Percentiles rank a stretch among this genome's conserved stretches.
Conservation (phyloP, 768 basidiomycete genomes). For the Mycena polygramma region DNA sequence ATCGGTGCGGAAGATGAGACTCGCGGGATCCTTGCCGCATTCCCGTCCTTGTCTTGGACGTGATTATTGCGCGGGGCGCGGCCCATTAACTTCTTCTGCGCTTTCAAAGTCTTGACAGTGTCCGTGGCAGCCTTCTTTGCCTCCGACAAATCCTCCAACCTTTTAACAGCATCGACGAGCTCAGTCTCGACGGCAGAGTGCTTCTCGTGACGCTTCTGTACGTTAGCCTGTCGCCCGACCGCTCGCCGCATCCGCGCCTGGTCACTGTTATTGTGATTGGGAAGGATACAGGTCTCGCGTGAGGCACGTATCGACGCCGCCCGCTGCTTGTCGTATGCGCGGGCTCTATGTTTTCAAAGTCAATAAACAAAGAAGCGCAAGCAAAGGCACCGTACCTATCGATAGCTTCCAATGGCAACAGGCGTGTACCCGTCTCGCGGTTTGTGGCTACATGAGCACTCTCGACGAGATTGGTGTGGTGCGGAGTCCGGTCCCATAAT, state of each 20-base stretch:
- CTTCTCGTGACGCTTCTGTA: neutral
- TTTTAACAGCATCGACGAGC: neutral
- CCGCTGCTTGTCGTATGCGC: neutral
- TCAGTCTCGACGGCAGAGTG: neutral
- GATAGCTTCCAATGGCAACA: too few relatives aligned
- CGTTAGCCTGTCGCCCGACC: neutral
- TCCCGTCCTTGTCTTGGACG: neutral
- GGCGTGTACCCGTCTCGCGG: neutral
- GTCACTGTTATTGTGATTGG: constrained; percentile 7
- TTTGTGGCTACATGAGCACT: neutral
- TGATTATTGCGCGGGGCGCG: constrained; percentile 3
- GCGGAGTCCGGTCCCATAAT: neutral
- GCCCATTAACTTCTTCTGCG: neutral
- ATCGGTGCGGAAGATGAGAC: neutral
- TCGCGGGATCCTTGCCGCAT: neutral
- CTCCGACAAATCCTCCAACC: neutral
- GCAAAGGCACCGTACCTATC: neutral
- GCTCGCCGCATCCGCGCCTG: neutral
- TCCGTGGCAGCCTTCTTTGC: too few relatives aligned
- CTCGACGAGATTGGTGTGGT: neutral
- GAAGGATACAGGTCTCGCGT: neutral
- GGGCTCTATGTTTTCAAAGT: neutral
- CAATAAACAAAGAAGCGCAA: too few relatives aligned
- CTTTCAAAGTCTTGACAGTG: neutral
- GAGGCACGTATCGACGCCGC: neutral